Evolutionary conservation across 306 rosid genomes (phyloP), one percentile per base, ranked within the genome.

Genomic region (Dalbergia cultrata): DNA sequence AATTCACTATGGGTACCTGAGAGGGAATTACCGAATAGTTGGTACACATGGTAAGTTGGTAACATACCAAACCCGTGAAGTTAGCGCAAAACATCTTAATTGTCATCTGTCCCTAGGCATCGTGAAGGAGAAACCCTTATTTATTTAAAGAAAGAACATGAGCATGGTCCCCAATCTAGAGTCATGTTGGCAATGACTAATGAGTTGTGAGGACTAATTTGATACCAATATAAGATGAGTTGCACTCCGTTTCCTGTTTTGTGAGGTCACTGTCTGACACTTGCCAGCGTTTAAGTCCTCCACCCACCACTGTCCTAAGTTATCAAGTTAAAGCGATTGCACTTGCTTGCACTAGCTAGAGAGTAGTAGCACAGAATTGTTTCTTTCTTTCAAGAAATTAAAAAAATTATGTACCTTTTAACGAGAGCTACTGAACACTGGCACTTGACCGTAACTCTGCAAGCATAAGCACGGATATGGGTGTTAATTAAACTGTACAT

Each of bases 141-240:
- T 80, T 84, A 62, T 84, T 74, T 52, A 19, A 43, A 52, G 74
- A 64, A 84, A 84, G 53, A 76, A 26, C 31, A 26, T 10, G 17
- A 37, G 41, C 7, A 37, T 37, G 41, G 41, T 37, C 88, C 81
- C 81, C 67, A 43, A 49, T 50, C 63, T 50, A 59, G 26, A 26
- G 75, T 57, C 16, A 35, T 16, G 80, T 76, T 81, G 83, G 82
- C 72, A 71, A 31, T 57, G 80, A 57, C 65, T 80, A 80, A 66
- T 33, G 47, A 56, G 49, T 63, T 35, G 37, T 33, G 65, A 9
- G 69, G 65, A 64, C 56, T 47, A 49, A 76, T 47, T 70, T 4
- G 70, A 74, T n/a, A 45, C 56, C 13, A 80, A 53, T 90, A 86
- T 74, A 85, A 87, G 82, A 81, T 71, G 86, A 86, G 87, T 86